Evolutionary conservation across 1,139 yeast species (phyloP), one percentile per base, ranked within the genome.

Genomic region (Magnusiomyces ingens): DNA sequence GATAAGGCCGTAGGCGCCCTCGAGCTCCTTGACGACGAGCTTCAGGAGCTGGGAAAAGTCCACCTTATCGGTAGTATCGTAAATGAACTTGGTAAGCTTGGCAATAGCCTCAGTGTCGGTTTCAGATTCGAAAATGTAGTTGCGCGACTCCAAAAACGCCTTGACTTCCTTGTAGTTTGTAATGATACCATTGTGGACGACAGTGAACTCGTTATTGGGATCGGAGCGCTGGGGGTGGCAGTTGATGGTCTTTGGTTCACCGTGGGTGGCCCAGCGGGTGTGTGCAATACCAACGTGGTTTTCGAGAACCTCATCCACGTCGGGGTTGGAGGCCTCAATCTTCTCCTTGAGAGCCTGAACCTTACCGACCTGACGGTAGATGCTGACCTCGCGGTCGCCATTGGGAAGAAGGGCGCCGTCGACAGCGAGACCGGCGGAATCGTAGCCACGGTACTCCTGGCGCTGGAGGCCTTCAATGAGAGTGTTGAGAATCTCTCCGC

Each of bases 201-300:
- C 85, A 42, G 87, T 82, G 66, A 94, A 94, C 69, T 91, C 96
- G 62, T 85, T 85, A 52, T 73, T 71, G 11, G 79, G 78, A 69
- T 89, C 99, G 0, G 96, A 88, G 63, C 94, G 77, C 69, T 93
- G 99, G 52, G 99, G 99, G 69, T 94, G 99, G 70, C 98, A 93
- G 76, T 94, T 94, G 60, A 73, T 67, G 57, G 78, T 81, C 64
- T 80, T 81, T 55, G 98, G 98, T 65, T 84, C 88, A 71, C 99
- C 99, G 72, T 94, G 99, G 47, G 99, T 94, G 49, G 99, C 99
- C 99, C 99, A 94, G 77, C 99, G 85, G 17, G 99, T 94, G 73
- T 94, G 99, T 43, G 99, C 98, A 70, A 94, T 93, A 68, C 96
- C 99, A 57, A 84, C 93, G 68, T 93, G 99, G 70, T 85, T 82